phyloP scores from a whole-genome alignment of 2,329 filamentous ascomycete genomes.

The Sclerotinia nivalis region DNA sequence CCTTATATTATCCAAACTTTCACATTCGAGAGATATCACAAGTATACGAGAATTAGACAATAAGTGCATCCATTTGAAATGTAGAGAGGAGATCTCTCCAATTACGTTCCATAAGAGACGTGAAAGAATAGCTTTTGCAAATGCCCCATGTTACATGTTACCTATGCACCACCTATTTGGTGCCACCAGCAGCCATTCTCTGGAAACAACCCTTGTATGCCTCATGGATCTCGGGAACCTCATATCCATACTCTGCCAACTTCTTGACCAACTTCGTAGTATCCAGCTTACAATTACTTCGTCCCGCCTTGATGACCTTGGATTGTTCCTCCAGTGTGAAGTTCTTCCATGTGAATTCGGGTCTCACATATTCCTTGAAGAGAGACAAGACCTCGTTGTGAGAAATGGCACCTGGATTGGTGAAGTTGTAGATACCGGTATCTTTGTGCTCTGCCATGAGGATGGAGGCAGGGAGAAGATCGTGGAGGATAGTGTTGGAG shows the following conservation, averaged over 20 bases:
- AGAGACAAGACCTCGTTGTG: slow-evolving; percentile 67
- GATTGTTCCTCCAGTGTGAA: slow-evolving; percentile 66
- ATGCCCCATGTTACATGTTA: not conserved
- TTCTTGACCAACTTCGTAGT: slow-evolving; percentile 61
- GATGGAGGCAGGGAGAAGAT: slow-evolving; percentile 63
- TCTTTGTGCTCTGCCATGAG: slow-evolving; percentile 61
- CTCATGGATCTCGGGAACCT: slow-evolving; percentile 61
- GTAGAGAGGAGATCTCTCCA: not conserved
- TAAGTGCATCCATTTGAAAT: not conserved
- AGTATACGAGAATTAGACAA: not conserved
- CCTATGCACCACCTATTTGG: slow-evolving; percentile 45
- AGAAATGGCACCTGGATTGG: slow-evolving; percentile 69
- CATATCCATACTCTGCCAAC: slow-evolving; percentile 58
- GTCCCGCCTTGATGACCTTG: slow-evolving; percentile 66
- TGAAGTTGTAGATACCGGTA: slow-evolving; percentile 68
- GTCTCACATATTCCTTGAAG: slow-evolving; percentile 64
- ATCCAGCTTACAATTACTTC: slow-evolving; percentile 67
- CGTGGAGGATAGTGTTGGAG: slow-evolving; percentile 65
- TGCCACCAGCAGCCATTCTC: slow-evolving; percentile 59
- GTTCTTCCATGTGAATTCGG: slow-evolving; percentile 63
- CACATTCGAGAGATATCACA: not conserved
- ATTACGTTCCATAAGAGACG: not conserved
- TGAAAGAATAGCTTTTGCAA: slow-evolving; percentile 25
- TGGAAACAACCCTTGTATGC: slow-evolving; percentile 64
- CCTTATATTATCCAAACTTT: not conserved